Conservation (phyloP, 1,284 basidiomycete species). For the Chondrostereum purpureum region DNA sequence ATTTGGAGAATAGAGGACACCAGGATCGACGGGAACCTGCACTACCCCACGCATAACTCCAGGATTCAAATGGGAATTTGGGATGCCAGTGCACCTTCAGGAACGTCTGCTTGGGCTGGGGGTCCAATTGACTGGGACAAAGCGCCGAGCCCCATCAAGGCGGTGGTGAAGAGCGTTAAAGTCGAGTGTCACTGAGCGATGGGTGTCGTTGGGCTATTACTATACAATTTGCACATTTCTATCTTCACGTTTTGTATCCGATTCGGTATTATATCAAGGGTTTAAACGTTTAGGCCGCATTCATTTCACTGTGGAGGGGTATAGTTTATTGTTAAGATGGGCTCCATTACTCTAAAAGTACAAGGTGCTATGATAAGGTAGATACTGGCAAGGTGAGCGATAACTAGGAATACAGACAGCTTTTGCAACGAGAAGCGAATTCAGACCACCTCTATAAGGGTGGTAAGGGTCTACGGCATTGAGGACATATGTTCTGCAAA, state of each 20-base stretch:
- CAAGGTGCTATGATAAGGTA: not conserved
- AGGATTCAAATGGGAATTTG: conserved; percentile 40
- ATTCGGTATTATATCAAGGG: not conserved
- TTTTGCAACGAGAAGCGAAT: not conserved
- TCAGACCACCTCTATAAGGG: conserved; percentile 45
- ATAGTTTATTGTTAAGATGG: not conserved
- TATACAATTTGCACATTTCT: too few relatives aligned
- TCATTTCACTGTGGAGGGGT: too few relatives aligned
- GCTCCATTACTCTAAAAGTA: not conserved
- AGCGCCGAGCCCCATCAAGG: conserved; percentile 27
- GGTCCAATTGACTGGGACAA: conserved; percentile 39
- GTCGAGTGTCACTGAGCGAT: conserved; percentile 30
- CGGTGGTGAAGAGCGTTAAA: conserved; percentile 30
- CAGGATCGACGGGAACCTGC: conserved; percentile 28
- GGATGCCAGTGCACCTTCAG: conserved; percentile 38
- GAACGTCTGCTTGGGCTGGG: conserved; percentile 39
- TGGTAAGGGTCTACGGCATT: conserved; percentile 75
- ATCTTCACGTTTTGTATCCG: too few relatives aligned
- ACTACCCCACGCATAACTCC: conserved; percentile 29
- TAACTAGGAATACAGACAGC: too few relatives aligned
- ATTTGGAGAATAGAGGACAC: conserved; percentile 23
- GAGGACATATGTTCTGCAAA: conserved; percentile 78
- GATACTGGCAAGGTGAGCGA: too few relatives aligned
- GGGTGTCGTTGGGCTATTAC: not conserved
- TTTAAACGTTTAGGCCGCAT: too few relatives aligned